These are phyloP conservation scores for Paraphaeosphaeria sporulosa DNA, from an alignment of 2,329 filamentous ascomycete species.

Conservation along the genomic window DNA sequence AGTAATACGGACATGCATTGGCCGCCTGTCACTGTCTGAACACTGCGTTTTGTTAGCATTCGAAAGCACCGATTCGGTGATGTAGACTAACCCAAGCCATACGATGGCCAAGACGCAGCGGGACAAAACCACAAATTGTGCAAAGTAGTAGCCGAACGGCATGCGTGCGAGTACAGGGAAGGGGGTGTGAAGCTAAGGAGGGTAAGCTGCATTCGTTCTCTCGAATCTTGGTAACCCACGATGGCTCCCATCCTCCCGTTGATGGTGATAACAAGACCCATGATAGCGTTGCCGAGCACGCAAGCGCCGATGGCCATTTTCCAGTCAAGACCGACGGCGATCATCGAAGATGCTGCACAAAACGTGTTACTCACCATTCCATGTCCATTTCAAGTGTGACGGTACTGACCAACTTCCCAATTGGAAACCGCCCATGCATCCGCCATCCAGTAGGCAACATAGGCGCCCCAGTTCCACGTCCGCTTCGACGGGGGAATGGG, in stretches of 20 bases:
- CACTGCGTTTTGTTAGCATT: conserved; percentile 22
- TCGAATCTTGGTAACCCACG: conserved; percentile 17
- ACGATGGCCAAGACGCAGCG: conserved; percentile 46
- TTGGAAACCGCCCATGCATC: conserved; percentile 51
- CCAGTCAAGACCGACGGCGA: conserved; percentile 35
- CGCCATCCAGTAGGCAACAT: conserved; percentile 51
- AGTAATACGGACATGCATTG: conserved; percentile 36
- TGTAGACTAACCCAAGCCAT: conserved; percentile 38
- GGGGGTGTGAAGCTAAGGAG: conserved; percentile 30
- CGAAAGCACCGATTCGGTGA: neutral
- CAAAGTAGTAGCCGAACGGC: conserved; percentile 37
- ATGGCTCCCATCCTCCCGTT: conserved; percentile 37
- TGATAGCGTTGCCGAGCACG: conserved; percentile 41
- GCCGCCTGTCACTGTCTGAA: conserved; percentile 33
- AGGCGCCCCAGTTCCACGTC: conserved; percentile 45
- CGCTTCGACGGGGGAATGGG: conserved; percentile 49
- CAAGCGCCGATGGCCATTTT: conserved; percentile 44
- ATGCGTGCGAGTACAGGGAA: conserved; percentile 34
- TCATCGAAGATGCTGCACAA: conserved; percentile 36
- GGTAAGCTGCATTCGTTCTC: conserved; percentile 11
- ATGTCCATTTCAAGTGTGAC: neutral
- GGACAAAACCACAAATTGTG: conserved; percentile 39
- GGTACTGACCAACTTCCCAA: conserved; percentile 45
- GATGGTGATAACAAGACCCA: conserved; percentile 38
- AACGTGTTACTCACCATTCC: neutral